Evolutionary conservation across 2,329 filamentous ascomycete genomes (phyloP).

Genomic region (Trichoderma endophyticum): DNA sequence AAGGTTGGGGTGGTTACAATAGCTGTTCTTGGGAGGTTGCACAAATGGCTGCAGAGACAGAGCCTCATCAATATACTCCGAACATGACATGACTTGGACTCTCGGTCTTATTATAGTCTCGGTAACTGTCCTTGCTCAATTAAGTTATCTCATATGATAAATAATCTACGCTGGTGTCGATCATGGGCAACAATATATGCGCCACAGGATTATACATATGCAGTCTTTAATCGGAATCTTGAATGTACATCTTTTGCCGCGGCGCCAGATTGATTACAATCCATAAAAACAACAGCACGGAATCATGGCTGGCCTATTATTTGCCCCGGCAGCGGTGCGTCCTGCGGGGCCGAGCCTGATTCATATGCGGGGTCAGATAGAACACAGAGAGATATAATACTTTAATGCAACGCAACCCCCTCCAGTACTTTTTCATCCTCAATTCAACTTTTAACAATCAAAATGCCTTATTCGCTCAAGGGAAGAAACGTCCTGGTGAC

Average conservation of each 20-base stretch:
- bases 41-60: neutral
- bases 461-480: slow-evolving; percentile 12
- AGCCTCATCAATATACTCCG: neutral
- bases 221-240: neutral
- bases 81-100: neutral
- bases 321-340: neutral
- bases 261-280: neutral
- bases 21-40: neutral
- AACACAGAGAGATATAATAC: neutral
- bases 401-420: neutral
- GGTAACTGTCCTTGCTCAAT: fast-evolving
- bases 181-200: neutral
- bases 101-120: neutral
- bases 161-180: neutral
- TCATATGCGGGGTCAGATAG: neutral
- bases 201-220: neutral
- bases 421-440: neutral
- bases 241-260: neutral
- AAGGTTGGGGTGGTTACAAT: neutral
- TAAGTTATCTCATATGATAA: neutral
- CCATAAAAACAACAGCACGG: neutral
- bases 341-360: neutral
- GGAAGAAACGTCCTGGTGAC: slow-evolving; percentile 14
- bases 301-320: neutral
- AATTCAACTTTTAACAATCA: neutral